phyloP scores from a whole-genome alignment of 257 asterid genomes.

The Nicotiana tomentosiformis region DNA sequence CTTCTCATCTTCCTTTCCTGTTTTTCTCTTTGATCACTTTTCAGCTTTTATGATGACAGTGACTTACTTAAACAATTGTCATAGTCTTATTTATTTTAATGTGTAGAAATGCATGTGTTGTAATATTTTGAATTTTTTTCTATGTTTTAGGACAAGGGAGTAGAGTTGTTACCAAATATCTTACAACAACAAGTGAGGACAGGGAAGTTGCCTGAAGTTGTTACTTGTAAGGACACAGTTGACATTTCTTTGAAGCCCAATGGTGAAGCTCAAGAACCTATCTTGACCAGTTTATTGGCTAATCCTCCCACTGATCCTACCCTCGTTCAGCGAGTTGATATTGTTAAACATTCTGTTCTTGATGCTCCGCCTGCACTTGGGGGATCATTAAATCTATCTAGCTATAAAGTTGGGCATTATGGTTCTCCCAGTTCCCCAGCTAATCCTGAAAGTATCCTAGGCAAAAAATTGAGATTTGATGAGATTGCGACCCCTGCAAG shows the following conservation, averaged over 20 bases:
- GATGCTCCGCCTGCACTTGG: slow-evolving; percentile 14
- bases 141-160: slow-evolving; percentile 55
- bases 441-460: slow-evolving; percentile 15
- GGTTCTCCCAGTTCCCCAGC: slow-evolving; percentile 17
- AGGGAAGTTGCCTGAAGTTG: slow-evolving; percentile 50
- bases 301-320: slow-evolving; percentile 20
- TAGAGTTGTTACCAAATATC: slow-evolving; percentile 71
- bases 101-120: not conserved
- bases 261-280: slow-evolving; percentile 43
- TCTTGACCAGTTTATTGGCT: slow-evolving; percentile 47
- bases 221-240: slow-evolving; percentile 15
- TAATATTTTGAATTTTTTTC: not conserved
- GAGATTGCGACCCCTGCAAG: slow-evolving; percentile 1
- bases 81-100: not conserved
- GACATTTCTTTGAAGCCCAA: slow-evolving; percentile 26
- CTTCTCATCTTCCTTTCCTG: not conserved
- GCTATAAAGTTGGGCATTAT: slow-evolving; percentile 10
- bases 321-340: slow-evolving; percentile 10
- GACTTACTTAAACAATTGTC: not conserved
- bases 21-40: not conserved
- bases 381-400: slow-evolving; percentile 13
- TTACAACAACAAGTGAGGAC: slow-evolving; percentile 59
- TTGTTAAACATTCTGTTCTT: slow-evolving; percentile 15
- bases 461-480: slow-evolving; percentile 22
- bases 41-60: not conserved